Evolutionary conservation across 2,329 filamentous ascomycete genomes (phyloP).

Genomic region (Amesomyces nigricolor): DNA sequence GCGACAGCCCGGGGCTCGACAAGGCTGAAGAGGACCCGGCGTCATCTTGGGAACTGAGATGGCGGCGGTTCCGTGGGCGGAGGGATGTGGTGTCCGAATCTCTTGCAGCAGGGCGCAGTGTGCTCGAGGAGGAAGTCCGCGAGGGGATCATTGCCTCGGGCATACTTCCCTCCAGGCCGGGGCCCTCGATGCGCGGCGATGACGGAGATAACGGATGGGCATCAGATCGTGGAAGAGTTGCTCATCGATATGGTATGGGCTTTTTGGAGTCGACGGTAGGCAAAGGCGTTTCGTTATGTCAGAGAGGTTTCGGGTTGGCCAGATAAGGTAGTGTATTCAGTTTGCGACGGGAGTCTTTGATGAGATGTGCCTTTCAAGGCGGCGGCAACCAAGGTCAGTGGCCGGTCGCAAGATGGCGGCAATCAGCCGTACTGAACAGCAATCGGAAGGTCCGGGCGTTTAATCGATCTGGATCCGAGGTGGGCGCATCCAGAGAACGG

Average conservation of each 20-base stretch:
- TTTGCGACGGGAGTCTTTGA: neutral
- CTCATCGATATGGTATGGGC: neutral
- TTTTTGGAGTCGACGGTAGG: neutral
- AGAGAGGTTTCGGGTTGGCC: neutral
- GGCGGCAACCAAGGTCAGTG: neutral
- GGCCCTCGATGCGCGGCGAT: slow-evolving; percentile 28
- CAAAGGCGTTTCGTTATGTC: neutral
- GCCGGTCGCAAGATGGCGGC: neutral
- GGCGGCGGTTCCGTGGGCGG: slow-evolving; percentile 48
- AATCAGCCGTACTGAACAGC: slow-evolving; percentile 6
- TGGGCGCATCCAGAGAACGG: slow-evolving; percentile 3
- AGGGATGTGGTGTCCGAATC: slow-evolving; percentile 37
- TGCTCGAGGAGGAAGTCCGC: slow-evolving; percentile 38
- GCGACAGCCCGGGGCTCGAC: slow-evolving; percentile 29
- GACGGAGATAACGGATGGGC: slow-evolving; percentile 17
- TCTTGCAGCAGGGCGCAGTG: slow-evolving; percentile 38
- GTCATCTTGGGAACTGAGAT: slow-evolving; percentile 32
- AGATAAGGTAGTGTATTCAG: neutral
- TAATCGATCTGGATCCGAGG: neutral
- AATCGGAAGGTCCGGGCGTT: slow-evolving; percentile 7
- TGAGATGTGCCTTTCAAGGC: neutral
- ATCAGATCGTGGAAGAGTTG: slow-evolving; percentile 12
- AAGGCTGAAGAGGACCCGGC: slow-evolving; percentile 26
- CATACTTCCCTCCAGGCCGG: slow-evolving; percentile 26
- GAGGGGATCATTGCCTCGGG: slow-evolving; percentile 26